Evolutionary conservation across 2,329 filamentous ascomycete species (phyloP).

Genomic region (Kalmusia sp.): DNA sequence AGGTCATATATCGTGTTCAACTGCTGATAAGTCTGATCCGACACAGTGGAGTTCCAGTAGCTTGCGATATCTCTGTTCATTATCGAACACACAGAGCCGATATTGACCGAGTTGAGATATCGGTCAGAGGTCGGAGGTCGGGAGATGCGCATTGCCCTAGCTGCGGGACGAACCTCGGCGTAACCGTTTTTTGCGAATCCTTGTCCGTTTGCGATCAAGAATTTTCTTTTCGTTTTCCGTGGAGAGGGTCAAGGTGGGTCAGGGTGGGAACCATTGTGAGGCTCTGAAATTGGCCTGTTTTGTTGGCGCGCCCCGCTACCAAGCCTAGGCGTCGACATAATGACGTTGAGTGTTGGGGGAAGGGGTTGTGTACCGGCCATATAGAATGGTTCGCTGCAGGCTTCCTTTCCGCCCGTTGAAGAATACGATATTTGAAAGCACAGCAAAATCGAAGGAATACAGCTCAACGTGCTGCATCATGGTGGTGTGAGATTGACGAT

Average conservation of each 20-base stretch:
- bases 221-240: background rate
- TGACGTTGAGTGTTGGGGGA: background rate
- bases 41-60: background rate
- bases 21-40: background rate
- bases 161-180: conserved; percentile 5
- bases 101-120: conserved; percentile 2
- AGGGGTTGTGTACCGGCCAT: too few relatives aligned
- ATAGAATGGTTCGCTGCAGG: too few relatives aligned
- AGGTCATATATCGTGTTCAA: background rate
- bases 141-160: conserved; percentile 3
- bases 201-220: conserved; percentile 3
- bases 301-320: conserved; percentile 6
- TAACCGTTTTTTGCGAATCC: background rate
- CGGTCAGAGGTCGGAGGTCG: conserved; percentile 5
- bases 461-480: too few relatives aligned
- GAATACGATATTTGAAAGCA: too few relatives aligned
- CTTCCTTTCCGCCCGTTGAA: too few relatives aligned
- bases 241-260: conserved; percentile 4
- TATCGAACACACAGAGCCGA: conserved; percentile 1
- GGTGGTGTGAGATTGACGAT: background rate
- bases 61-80: background rate
- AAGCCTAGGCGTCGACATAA: background rate
- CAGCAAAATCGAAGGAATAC: too few relatives aligned
- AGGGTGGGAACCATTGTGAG: background rate
- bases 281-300: background rate